Evolutionary conservation across 1,284 basidiomycete genomes (phyloP), one percentile per base, ranked within the genome.

Genomic region (Trametes polyzona): DNA sequence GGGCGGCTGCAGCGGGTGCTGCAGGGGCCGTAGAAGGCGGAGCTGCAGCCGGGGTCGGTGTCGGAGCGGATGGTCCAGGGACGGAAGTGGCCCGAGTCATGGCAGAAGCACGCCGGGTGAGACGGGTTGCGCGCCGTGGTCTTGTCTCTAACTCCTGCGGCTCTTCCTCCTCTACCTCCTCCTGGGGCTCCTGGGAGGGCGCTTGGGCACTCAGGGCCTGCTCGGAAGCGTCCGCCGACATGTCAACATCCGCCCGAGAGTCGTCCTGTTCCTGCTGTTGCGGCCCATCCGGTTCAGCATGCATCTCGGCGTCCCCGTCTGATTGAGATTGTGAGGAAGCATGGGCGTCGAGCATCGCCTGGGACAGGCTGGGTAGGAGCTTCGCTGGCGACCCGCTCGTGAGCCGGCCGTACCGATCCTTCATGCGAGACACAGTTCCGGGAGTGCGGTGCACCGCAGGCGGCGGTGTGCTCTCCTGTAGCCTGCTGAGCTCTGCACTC

Each of bases 391-490:
- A 33, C 57, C 47, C 16, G 11, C 52, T 52, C 10, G 61, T 62
- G 21, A 70, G 58, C 40, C 64, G 65, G 2, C 76, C 77, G 27
- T 69, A 51, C 14, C 75, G 69, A 39, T 72, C 68, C 67, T 73
- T 77, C 69, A 78, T 75, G 50, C 71, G 71, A 50, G 69, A 70
- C 19, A 68, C 61, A 9, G 72, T 65, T 12, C 73, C 68, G 6
- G 69, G 65, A 12, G 67, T 68, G 30, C 71, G 66, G 0, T 62
- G 63, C 7, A 60, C 50, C 8, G 65, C 60, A 21, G 68, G 62
- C 8, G 68, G 65, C 17, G 65, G 57, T 10, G 61, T 57, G 44
- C 47, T 42, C 23, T 33, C 39, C 19, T 46, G 44, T 21, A 46
- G 27, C 29, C 49, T 39, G 8, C 21, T 26, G 3, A 50, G 48